Conservation (phyloP, 2,329 filamentous ascomycete species). For the Hypoxylon sp. region DNA sequence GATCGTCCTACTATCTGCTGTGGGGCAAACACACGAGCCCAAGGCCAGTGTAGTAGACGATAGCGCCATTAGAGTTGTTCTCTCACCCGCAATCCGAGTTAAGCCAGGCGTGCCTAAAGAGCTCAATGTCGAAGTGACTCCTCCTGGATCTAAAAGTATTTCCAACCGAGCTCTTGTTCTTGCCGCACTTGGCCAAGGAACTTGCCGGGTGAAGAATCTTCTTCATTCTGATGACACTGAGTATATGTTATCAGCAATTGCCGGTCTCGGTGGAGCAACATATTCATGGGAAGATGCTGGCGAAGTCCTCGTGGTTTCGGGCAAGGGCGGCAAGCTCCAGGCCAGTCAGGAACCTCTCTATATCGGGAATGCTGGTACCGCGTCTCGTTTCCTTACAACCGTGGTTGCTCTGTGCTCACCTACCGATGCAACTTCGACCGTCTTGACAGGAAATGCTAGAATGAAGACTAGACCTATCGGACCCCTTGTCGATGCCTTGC, state of each 20-base stretch:
- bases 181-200: conserved; percentile 85
- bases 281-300: conserved; percentile 96
- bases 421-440: conserved; percentile 69
- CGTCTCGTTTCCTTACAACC: conserved; percentile 92
- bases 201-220: conserved; percentile 88
- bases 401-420: conserved; percentile 85
- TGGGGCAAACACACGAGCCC: conserved; percentile 86
- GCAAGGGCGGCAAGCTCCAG: conserved; percentile 85
- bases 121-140: conserved; percentile 78
- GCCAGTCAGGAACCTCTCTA: conserved; percentile 83
- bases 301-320: conserved; percentile 87
- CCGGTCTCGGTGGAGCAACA: conserved; percentile 81
- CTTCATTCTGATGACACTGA: conserved; percentile 97
- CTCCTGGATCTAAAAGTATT: conserved; percentile 96
- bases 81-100: conserved; percentile 81
- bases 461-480: conserved; percentile 98
- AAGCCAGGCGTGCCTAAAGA: conserved; percentile 73
- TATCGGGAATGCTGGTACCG: conserved; percentile 95
- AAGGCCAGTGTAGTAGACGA: conserved; percentile 92
- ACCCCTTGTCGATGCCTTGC: conserved; percentile 88
- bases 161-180: conserved; percentile 96
- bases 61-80: conserved; percentile 79
- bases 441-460: conserved; percentile 90
- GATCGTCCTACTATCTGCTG: conserved; percentile 88
- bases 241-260: conserved; percentile 94